Percentiles rank a stretch among this genome's conserved stretches.
phyloP scores from a whole-genome alignment of 768 basidiomycete genomes.

The Pisolithus sp. region DNA sequence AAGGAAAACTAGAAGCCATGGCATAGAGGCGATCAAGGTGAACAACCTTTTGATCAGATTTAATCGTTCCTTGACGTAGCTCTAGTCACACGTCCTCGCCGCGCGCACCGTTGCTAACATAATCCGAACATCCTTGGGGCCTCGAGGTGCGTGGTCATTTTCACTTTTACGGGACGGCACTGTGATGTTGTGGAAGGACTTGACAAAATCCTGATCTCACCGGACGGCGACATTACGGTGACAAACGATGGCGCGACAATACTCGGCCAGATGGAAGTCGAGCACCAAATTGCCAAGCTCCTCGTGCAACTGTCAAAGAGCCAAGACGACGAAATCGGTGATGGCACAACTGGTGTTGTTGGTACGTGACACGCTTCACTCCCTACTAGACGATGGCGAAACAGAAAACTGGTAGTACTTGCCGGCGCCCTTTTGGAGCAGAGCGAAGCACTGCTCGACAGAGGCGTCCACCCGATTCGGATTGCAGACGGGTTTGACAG shows the following conservation, averaged over 20 bases:
- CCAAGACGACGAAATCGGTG: slow-evolving; percentile 99
- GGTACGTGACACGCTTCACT: slow-evolving; percentile 50
- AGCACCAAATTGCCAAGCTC: slow-evolving; percentile 98
- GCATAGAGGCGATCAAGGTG: slow-evolving; percentile 93
- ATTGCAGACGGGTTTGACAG: slow-evolving; percentile 99
- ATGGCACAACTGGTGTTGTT: slow-evolving; percentile 98
- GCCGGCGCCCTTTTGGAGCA: slow-evolving; percentile 97
- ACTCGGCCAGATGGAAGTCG: slow-evolving; percentile 97
- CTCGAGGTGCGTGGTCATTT: slow-evolving; percentile 58
- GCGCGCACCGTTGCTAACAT: slow-evolving; percentile 93
- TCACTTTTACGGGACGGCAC: slow-evolving; percentile 5
- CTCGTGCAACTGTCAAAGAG: slow-evolving; percentile 94
- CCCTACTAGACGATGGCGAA: slow-evolving; percentile 3
- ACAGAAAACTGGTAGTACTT: slow-evolving; percentile 53
- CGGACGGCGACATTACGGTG: slow-evolving; percentile 98
- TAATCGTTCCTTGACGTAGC: slow-evolving; percentile 6
- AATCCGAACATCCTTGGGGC: slow-evolving; percentile 90
- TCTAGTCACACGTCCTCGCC: slow-evolving; percentile 89
- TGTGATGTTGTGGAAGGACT: slow-evolving; percentile 50
- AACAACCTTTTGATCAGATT: slow-evolving; percentile 7
- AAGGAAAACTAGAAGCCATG: slow-evolving; percentile 88
- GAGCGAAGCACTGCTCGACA: slow-evolving; percentile 92
- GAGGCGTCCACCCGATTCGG: slow-evolving; percentile 98
- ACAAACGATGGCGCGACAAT: slow-evolving; percentile 99
- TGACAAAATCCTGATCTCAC: slow-evolving; percentile 90